Evolutionary conservation across 306 rosid species (phyloP), one percentile per base, ranked within the genome.

Genomic region (Chamaecrista fasciculata): DNA sequence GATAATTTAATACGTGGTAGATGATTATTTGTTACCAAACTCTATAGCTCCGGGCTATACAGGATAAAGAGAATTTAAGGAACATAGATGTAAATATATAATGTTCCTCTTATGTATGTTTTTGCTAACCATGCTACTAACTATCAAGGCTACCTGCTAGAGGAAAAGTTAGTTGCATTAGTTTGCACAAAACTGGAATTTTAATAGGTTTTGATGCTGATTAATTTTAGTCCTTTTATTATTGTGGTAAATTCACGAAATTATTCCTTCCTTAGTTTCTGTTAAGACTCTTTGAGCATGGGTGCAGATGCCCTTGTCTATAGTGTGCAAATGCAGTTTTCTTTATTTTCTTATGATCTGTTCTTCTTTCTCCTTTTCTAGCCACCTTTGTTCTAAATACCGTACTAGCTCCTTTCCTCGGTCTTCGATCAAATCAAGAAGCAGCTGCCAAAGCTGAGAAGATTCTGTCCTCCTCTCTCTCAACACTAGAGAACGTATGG

Each of bases 381-480:
- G 97, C 83, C 8, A 5, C 66, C 8, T 87, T 64, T 70, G 76
- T 88, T 67, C 64, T 78, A 46, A 33, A 88, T 61, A 72, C 89
- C 20, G 76, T 87, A 48, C 88, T 90, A 25, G 97, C 87, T 68
- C 92, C 97, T 39, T 50, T 26, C 7, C 24, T 91, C 81, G 99
- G 97, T 34, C 67, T 72, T 65, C 73, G 40, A 37, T 31, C 37
- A n/a, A 84, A 78, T 70, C 83, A 82, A 69, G 74, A 84, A 84
- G 91, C 85, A 61, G 99, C 95, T 52, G 79, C 80, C 36, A 85
- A 84, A 82, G 92, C 86, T 21, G 92, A 86, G 83, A 82, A 74
- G 77, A 40, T 86, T 74, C 69, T 93, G 77, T 76, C 71, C 26
- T 74, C 82, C 34, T 90, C 99, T 48, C 80, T 94, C 81, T 84